Conservation (phyloP, 495 filamentous ascomycete species). For the Platismatia glauca region DNA sequence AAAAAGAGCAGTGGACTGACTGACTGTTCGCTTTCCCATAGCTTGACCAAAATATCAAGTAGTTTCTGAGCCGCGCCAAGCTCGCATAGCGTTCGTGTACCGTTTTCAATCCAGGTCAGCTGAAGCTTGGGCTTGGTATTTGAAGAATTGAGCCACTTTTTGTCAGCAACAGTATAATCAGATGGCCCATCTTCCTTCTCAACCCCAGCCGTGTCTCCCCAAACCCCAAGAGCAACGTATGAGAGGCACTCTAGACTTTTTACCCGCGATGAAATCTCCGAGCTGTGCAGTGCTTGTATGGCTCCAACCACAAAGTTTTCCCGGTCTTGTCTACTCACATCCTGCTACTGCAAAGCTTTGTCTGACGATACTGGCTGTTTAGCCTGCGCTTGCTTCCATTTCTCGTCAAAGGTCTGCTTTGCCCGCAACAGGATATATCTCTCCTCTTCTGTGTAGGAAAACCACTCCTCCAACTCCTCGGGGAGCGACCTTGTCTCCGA, state of each 20-base stretch:
- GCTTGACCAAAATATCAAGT: slow-evolving; percentile 48
- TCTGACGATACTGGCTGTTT: slow-evolving; percentile 32
- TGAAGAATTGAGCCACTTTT: slow-evolving; percentile 30
- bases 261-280: slow-evolving; percentile 46
- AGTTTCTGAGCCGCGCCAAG: slow-evolving; percentile 51
- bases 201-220: slow-evolving; percentile 61
- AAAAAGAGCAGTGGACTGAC: slow-evolving; percentile 21
- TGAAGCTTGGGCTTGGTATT: slow-evolving; percentile 49
- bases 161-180: slow-evolving; percentile 19
- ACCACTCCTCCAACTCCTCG: slow-evolving; percentile 95
- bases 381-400: slow-evolving; percentile 46
- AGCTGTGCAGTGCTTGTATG: slow-evolving; percentile 35
- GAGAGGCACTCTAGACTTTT: slow-evolving; percentile 65
- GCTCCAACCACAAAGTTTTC: slow-evolving; percentile 37
- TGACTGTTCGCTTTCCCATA: slow-evolving; percentile 45
- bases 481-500: slow-evolving; percentile 66
- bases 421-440: slow-evolving; percentile 56
- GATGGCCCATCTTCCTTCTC: slow-evolving; percentile 24
- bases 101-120: slow-evolving; percentile 59
- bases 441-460: slow-evolving; percentile 76
- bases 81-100: slow-evolving; percentile 51
- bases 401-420: slow-evolving; percentile 60
- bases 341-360: slow-evolving; percentile 42
- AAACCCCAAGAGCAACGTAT: slow-evolving; percentile 69
- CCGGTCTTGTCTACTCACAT: slow-evolving; percentile 36